phyloP scores from a whole-genome alignment of 768 basidiomycete species.

The Tricholoma sp. region DNA sequence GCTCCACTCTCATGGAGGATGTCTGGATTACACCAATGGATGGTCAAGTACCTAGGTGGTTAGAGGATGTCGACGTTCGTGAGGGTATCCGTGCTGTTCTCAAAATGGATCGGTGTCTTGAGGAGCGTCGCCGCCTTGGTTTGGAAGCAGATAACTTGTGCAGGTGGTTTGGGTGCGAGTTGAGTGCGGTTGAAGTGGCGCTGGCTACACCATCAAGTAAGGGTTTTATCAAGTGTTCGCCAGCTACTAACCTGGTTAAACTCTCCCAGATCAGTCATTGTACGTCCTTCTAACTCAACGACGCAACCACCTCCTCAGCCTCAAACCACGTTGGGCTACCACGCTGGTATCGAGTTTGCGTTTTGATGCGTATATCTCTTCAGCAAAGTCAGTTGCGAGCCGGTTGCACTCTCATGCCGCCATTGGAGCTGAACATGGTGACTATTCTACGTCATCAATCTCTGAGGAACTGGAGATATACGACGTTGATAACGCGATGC shows the following conservation, averaged over 20 bases:
- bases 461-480: neutral
- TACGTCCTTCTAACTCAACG: neutral
- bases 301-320: neutral
- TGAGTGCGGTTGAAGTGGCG: constrained; percentile 1
- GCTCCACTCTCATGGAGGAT: constrained; percentile 27
- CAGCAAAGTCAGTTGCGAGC: neutral
- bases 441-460: neutral
- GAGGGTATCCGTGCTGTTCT: constrained; percentile 17
- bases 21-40: constrained; percentile 25
- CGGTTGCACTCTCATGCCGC: neutral
- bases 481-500: neutral
- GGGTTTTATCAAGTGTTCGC: neutral
- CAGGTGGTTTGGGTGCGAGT: constrained; percentile 1
- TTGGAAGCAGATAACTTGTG: constrained; percentile 26
- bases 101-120: constrained; percentile 10
- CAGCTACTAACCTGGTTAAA: neutral
- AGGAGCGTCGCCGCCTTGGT: constrained; percentile 14
- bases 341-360: neutral
- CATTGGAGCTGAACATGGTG: too few relatives aligned
- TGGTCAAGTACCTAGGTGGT: constrained; percentile 22
- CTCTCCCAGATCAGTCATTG: neutral
- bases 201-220: constrained; percentile 3
- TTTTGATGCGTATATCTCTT: neutral
- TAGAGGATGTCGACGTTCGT: constrained; percentile 21
- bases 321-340: neutral